Conservation (phyloP, 331 rosid species). For the Telfairia occidentalis region DNA sequence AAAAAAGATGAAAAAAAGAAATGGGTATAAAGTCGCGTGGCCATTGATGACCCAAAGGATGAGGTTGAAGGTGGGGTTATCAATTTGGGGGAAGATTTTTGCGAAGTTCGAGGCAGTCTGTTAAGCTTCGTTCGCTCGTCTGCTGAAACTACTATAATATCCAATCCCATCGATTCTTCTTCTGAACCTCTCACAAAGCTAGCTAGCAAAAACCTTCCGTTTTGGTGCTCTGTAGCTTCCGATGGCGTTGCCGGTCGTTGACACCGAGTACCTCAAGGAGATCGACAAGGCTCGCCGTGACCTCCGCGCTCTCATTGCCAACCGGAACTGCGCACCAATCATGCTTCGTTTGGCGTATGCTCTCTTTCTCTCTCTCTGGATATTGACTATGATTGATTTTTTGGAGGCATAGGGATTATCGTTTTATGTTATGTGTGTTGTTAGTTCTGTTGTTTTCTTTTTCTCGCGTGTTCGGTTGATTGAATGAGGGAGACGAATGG, state of each 20-base stretch:
- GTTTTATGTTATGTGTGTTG: background rate
- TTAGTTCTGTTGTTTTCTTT: background rate
- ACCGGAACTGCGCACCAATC: slow-evolving; percentile 71
- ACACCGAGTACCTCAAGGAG: slow-evolving; percentile 58
- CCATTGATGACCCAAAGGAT: background rate
- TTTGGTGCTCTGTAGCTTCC: slow-evolving; percentile 2
- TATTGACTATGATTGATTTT: background rate
- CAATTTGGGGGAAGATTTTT: slow-evolving; percentile 1
- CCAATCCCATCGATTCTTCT: background rate
- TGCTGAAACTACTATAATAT: background rate
- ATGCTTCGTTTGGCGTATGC: slow-evolving; percentile 79
- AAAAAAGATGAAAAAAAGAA: too few relatives aligned
- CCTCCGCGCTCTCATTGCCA: slow-evolving; percentile 78
- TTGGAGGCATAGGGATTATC: background rate
- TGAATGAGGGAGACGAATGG: background rate
- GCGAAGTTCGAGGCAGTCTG: slow-evolving; percentile 3
- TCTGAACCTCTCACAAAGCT: background rate
- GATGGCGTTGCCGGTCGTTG: slow-evolving; percentile 67
- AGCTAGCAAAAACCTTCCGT: background rate
- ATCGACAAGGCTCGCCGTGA: slow-evolving; percentile 70
- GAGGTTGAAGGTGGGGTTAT: background rate
- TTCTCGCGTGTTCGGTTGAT: background rate
- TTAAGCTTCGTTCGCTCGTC: background rate
- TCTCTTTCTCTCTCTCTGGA: slow-evolving; percentile 7
- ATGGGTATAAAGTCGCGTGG: slow-evolving; percentile 4